Evolutionary conservation across 805 yeast genomes (phyloP).

Genomic region (Ogataea henricii): DNA sequence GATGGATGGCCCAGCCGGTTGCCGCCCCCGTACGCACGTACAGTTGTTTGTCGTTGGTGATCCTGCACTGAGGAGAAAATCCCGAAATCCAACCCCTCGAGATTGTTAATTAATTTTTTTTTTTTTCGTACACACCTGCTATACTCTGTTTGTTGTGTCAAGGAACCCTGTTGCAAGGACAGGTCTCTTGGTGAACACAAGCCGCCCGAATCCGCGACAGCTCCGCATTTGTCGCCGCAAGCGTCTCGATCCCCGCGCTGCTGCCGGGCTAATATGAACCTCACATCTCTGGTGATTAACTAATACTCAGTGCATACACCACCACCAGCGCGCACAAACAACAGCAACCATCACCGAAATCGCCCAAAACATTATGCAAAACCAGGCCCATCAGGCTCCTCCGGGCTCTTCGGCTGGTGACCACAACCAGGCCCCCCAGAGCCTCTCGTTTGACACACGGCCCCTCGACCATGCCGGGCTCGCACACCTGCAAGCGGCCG

Average conservation of each 20-base stretch:
- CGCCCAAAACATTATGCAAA: not conserved
- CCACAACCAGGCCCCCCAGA: not conserved
- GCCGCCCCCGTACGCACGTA: too few species aligned
- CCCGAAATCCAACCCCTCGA: not conserved
- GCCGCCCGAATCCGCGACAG: not conserved
- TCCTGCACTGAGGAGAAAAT: too few species aligned
- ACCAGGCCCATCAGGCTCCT: not conserved
- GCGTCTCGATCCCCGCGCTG: conserved; percentile 2
- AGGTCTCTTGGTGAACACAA: not conserved
- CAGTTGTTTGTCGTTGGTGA: too few species aligned
- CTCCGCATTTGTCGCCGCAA: not conserved
- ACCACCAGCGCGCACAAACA: not conserved
- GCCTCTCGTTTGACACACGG: conserved; percentile 6
- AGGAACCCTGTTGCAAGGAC: not conserved
- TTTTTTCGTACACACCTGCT: not conserved
- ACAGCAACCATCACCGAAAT: not conserved
- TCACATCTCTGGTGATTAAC: not conserved
- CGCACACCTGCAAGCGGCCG: not conserved
- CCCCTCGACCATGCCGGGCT: conserved; percentile 7
- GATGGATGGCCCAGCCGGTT: too few species aligned
- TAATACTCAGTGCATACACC: not conserved
- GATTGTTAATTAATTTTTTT: not conserved
- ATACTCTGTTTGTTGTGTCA: not conserved
- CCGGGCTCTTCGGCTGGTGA: too few species aligned
- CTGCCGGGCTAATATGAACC: conserved; percentile 5